phyloP scores from a whole-genome alignment of 352 stramenopile genomes.

The Phytophthora melonis region DNA sequence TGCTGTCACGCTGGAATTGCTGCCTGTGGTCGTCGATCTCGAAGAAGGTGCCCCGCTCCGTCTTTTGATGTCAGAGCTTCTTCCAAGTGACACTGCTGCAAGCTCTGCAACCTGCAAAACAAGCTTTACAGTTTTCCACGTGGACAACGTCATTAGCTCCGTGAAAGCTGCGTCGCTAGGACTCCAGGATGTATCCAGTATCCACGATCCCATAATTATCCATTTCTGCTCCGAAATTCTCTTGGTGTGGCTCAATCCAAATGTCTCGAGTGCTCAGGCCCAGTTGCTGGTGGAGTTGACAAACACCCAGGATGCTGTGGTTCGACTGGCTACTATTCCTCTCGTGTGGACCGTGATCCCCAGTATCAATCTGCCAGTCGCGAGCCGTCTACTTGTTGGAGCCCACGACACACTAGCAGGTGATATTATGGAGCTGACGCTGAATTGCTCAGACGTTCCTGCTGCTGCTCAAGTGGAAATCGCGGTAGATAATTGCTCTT shows the following conservation, averaged over 20 bases:
- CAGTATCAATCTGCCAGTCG: not conserved
- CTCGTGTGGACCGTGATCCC: slow-evolving; percentile 21
- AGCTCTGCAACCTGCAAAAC: slow-evolving; percentile 15
- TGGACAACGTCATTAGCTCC: slow-evolving; percentile 9
- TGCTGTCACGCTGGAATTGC: slow-evolving; percentile 4
- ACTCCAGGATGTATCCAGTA: slow-evolving; percentile 9
- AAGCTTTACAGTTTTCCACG: slow-evolving; percentile 19
- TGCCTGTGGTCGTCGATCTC: slow-evolving; percentile 16
- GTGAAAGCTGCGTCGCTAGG: slow-evolving; percentile 16
- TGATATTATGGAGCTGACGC: slow-evolving; percentile 11
- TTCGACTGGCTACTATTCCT: slow-evolving; percentile 12
- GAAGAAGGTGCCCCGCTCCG: slow-evolving; percentile 9
- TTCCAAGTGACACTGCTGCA: not conserved
- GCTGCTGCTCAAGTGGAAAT: slow-evolving; percentile 10
- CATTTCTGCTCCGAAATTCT: slow-evolving; percentile 21
- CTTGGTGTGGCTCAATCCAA: not conserved
- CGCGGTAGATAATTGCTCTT: slow-evolving; percentile 23
- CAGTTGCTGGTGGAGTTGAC: slow-evolving; percentile 9
- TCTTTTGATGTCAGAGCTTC: slow-evolving; percentile 10
- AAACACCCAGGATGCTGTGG: not conserved
- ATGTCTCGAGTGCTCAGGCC: not conserved
- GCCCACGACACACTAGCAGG: slow-evolving; percentile 12
- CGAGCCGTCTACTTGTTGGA: slow-evolving; percentile 24
- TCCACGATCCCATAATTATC: slow-evolving; percentile 7
- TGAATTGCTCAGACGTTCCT: slow-evolving; percentile 16